These are phyloP conservation scores for Arachis monticola DNA, from an alignment of 331 rosid genomes.

Conservation along the genomic window DNA sequence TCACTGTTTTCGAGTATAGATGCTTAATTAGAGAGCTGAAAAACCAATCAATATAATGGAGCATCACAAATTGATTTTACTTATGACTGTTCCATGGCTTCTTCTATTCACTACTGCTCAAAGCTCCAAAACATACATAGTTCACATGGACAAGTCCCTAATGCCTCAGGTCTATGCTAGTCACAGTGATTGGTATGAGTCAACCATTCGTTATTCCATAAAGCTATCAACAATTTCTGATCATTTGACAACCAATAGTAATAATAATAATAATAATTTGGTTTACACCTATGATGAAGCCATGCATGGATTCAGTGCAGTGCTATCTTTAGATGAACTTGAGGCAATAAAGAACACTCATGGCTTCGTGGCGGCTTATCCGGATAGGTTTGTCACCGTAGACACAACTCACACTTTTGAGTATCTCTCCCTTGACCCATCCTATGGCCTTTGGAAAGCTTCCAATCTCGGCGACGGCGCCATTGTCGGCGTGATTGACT, in stretches of 20 bases:
- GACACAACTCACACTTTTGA: slow-evolving; percentile 63
- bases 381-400: slow-evolving; percentile 43
- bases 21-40: not conserved
- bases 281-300: slow-evolving; percentile 52
- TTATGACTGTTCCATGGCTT: slow-evolving; percentile 24
- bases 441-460: slow-evolving; percentile 56
- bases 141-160: slow-evolving; percentile 59
- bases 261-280: slow-evolving; percentile 15
- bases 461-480: slow-evolving; percentile 52
- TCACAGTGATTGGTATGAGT: slow-evolving; percentile 54
- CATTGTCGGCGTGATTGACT: slow-evolving; percentile 55
- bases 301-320: slow-evolving; percentile 64
- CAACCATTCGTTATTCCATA: slow-evolving; percentile 50
- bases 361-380: slow-evolving; percentile 53
- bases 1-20: not conserved
- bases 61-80: not conserved
- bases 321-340: slow-evolving; percentile 44
- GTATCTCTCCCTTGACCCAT: slow-evolving; percentile 54
- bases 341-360: slow-evolving; percentile 33
- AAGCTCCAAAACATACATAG: slow-evolving; percentile 48
- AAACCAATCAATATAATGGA: slow-evolving; percentile 22
- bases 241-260: not conserved
- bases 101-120: slow-evolving; percentile 25
- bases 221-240: not conserved
- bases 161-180: slow-evolving; percentile 51